phyloP scores from a whole-genome alignment of 441 rosid species.

The Mallotus japonicus region DNA sequence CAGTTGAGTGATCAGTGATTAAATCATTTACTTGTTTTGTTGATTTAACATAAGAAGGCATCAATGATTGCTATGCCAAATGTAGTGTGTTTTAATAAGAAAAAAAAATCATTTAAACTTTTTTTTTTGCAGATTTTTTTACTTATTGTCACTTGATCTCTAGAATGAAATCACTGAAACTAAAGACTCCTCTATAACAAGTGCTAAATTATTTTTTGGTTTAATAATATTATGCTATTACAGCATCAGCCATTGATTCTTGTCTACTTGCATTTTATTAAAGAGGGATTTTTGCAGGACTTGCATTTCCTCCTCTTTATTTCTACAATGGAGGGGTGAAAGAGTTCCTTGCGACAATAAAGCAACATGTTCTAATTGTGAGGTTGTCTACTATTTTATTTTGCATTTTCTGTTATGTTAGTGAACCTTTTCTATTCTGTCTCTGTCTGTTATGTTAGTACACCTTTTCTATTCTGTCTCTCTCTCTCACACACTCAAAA shows the following conservation, averaged over 20 bases:
- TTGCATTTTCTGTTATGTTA: constrained; percentile 1
- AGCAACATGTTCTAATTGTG: constrained; percentile 82
- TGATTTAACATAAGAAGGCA: no score
- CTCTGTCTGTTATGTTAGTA: not conserved
- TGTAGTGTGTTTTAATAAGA: not conserved
- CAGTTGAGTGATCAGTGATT: no score
- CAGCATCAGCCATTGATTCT: not conserved
- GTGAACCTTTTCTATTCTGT: no score
- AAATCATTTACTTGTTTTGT: no score
- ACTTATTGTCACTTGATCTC: not conserved
- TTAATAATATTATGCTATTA: not conserved
- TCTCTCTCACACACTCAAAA: not conserved
- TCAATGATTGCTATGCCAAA: not conserved
- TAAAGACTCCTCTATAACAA: not conserved
- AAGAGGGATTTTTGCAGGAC: constrained; percentile 53
- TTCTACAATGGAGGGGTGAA: constrained; percentile 94
- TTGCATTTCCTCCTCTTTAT: constrained; percentile 90
- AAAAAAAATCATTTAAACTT: not conserved
- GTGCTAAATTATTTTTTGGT: not conserved
- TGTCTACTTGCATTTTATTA: constrained; percentile 15
- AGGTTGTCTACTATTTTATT: constrained; percentile 51
- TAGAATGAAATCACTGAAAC: not conserved
- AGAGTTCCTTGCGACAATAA: constrained; percentile 83
- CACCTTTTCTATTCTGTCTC: not conserved
- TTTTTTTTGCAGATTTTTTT: not conserved